Percentiles rank a stretch among this genome's conserved stretches.
Conservation (phyloP, 2,329 filamentous ascomycete species). For the Decorospora gaudefroyi region DNA sequence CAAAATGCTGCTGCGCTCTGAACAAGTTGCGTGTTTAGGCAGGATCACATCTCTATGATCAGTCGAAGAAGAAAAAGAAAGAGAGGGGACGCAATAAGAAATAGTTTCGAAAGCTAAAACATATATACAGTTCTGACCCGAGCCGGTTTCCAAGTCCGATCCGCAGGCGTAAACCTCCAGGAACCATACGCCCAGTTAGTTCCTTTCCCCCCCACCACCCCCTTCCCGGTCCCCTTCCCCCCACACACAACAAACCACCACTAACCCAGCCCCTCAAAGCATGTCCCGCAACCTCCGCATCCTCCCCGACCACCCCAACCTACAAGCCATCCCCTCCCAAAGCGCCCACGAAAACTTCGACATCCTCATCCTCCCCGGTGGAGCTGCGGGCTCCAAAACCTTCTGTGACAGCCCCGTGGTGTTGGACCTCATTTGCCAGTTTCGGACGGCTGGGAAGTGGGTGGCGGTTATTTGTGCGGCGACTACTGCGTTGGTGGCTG, state of each 20-base stretch:
- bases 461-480: conserved; percentile 48
- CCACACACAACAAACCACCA: background rate
- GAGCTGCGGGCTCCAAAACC: conserved; percentile 45
- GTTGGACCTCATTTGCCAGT: conserved; percentile 37
- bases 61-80: background rate
- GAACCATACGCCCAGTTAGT: conserved; percentile 38
- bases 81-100: background rate
- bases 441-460: conserved; percentile 37
- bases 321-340: conserved; percentile 20
- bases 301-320: conserved; percentile 39
- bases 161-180: conserved; percentile 44
- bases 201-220: background rate
- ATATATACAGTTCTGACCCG: conserved; percentile 42
- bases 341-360: conserved; percentile 32
- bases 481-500: conserved; percentile 46
- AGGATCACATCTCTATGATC: too few relatives aligned
- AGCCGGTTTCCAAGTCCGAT: conserved; percentile 46
- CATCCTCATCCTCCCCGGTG: conserved; percentile 47
- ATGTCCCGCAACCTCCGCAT: conserved; percentile 48
- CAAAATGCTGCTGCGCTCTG: too few relatives aligned
- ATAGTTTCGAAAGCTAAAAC: background rate
- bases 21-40: too few relatives aligned
- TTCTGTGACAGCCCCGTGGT: conserved; percentile 35
- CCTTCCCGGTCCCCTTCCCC: background rate
- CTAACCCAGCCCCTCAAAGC: conserved; percentile 21